Conservation (phyloP, 1,284 basidiomycete species). For the Ganoderma lucidum region DNA sequence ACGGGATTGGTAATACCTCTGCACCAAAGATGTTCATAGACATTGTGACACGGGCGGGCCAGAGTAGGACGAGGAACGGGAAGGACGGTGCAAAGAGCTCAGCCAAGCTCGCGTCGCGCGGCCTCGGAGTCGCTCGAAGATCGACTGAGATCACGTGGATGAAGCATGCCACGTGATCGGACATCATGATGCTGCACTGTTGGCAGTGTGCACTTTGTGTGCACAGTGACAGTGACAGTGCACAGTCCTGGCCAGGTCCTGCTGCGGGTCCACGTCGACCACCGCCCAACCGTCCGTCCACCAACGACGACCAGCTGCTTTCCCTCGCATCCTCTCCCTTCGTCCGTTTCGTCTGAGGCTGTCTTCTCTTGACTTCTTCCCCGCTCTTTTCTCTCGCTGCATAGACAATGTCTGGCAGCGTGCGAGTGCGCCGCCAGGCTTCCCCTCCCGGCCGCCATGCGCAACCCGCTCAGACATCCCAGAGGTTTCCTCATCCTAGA, state of each 20-base stretch:
- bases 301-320: conserved; percentile 15
- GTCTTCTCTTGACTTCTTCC: not conserved
- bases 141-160: not conserved
- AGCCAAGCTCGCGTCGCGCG: not conserved
- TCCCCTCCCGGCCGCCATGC: conserved; percentile 64
- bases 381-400: conserved; percentile 5
- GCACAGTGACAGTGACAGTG: not conserved
- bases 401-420: conserved; percentile 43
- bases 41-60: conserved; percentile 38
- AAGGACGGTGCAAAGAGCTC: not conserved
- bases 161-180: not conserved
- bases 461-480: conserved; percentile 48
- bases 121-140: conserved; percentile 3
- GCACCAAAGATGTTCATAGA: conserved; percentile 57
- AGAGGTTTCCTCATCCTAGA: conserved; percentile 67
- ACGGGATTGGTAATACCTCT: conserved; percentile 42
- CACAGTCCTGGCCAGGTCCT: not conserved
- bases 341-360: conserved; percentile 13
- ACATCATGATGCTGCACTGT: not conserved
- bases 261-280: conserved; percentile 24
- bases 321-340: conserved; percentile 17
- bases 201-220: not conserved
- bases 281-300: not conserved
- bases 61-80: not conserved
- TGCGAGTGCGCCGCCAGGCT: conserved; percentile 67